A percentile compares a stretch with the other conserved stretches of the same genome.
Evolutionary conservation across 176 grass and related monocot genomes (phyloP).

Genomic region (Zoysia pacifica): DNA sequence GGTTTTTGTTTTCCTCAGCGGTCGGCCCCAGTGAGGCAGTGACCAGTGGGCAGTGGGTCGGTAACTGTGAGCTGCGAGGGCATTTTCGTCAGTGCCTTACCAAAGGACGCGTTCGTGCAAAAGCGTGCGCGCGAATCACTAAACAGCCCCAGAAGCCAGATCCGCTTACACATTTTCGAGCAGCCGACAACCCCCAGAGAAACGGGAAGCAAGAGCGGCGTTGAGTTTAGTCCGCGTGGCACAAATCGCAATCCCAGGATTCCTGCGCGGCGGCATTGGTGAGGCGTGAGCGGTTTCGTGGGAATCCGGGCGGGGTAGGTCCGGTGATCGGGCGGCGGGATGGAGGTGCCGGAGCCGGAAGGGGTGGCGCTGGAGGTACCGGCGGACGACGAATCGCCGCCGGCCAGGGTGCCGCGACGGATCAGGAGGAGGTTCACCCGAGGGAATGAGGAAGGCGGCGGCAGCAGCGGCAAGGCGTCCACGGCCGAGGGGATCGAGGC

Average conservation of each 20-base stretch:
- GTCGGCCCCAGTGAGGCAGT: too few relatives aligned
- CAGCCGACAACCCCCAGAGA: neutral
- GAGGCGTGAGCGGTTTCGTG: neutral
- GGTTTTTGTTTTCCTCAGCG: too few relatives aligned
- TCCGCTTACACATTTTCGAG: neutral
- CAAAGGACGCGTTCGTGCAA: too few relatives aligned
- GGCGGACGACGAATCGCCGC: slow-evolving; percentile 37
- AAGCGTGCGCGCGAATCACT: neutral
- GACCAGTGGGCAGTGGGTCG: too few relatives aligned
- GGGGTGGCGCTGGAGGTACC: slow-evolving; percentile 73
- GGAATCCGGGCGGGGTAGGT: neutral
- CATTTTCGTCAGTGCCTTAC: too few relatives aligned
- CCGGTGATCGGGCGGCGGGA: slow-evolving; percentile 30
- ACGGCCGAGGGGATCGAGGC: slow-evolving; percentile 81
- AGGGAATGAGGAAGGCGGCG: neutral
- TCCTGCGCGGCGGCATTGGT: neutral
- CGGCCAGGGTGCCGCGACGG: slow-evolving; percentile 62
- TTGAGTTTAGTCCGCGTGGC: neutral
- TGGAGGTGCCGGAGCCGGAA: slow-evolving; percentile 49
- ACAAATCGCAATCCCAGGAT: neutral
- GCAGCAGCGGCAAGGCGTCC: slow-evolving; percentile 20
- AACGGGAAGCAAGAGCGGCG: neutral
- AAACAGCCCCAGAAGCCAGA: neutral
- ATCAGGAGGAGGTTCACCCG: slow-evolving; percentile 72
- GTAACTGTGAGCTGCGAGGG: too few relatives aligned